Evolutionary conservation across 2,329 filamentous ascomycete genomes (phyloP).

Genomic region (Bipolaris cookei): DNA sequence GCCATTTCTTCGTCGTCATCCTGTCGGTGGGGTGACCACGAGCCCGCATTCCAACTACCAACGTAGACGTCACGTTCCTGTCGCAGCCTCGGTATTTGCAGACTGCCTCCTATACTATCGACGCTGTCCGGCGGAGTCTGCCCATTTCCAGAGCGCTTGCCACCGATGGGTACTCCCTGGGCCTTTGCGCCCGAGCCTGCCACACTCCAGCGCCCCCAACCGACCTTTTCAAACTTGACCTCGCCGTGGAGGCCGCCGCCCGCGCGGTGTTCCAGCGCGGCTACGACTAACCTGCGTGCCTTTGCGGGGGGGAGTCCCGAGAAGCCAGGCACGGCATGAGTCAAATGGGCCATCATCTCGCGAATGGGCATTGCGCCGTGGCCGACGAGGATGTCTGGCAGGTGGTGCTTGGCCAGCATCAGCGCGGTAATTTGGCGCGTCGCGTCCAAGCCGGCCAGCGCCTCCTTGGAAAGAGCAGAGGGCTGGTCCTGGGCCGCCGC

Average conservation of each 20-base stretch:
- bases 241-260: slow-evolving; percentile 67
- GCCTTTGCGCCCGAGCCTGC: slow-evolving; percentile 60
- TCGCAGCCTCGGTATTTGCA: slow-evolving; percentile 55
- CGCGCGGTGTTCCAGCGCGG: slow-evolving; percentile 82
- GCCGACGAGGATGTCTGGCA: slow-evolving; percentile 86
- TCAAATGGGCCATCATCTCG: slow-evolving; percentile 93
- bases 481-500: slow-evolving; percentile 54
- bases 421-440: slow-evolving; percentile 81
- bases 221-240: slow-evolving; percentile 91
- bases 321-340: slow-evolving; percentile 90
- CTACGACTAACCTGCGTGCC: slow-evolving; percentile 89
- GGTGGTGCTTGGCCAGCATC: slow-evolving; percentile 86
- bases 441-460: slow-evolving; percentile 67
- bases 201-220: slow-evolving; percentile 94
- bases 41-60: slow-evolving; percentile 71
- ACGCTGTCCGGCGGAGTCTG: slow-evolving; percentile 60
- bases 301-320: slow-evolving; percentile 87
- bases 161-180: slow-evolving; percentile 48
- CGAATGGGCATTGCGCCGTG: slow-evolving; percentile 93
- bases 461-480: slow-evolving; percentile 55
- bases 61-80: slow-evolving; percentile 51
- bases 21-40: slow-evolving; percentile 68
- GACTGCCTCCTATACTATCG: slow-evolving; percentile 47
- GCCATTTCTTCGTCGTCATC: slow-evolving; percentile 62
- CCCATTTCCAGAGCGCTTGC: slow-evolving; percentile 37